phyloP scores from a whole-genome alignment of 164 flowering plant species.

The Vitis vinifera region DNA sequence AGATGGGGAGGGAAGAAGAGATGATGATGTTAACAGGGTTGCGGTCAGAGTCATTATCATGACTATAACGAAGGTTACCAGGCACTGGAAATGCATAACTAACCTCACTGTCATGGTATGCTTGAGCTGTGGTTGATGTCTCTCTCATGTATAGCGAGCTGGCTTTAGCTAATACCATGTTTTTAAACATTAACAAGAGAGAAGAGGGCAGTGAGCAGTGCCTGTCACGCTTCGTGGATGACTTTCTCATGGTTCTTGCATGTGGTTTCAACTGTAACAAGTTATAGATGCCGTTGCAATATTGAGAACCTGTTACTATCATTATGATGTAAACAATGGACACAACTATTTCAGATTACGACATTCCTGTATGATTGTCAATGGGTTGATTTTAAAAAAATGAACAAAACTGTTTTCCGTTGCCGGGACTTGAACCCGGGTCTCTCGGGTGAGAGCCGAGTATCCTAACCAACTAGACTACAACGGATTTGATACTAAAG shows the following conservation, averaged over 20 bases:
- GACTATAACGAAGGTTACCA: constrained; percentile 16
- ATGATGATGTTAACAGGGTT: constrained; percentile 4
- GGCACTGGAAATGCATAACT: constrained; percentile 12
- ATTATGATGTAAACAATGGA: background rate
- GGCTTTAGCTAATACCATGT: background rate
- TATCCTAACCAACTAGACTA: too few species aligned
- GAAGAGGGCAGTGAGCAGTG: too few species aligned
- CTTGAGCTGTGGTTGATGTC: too few species aligned
- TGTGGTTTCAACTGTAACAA: background rate
- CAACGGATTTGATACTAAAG: too few species aligned
- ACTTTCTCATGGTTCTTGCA: constrained; percentile 21
- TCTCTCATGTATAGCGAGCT: background rate
- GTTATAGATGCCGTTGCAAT: background rate
- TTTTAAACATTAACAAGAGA: too few species aligned
- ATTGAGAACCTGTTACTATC: too few species aligned
- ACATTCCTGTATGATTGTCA: too few species aligned
- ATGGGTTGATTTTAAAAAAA: too few species aligned
- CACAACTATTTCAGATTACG: too few species aligned
- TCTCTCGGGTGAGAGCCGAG: constrained; percentile 99
- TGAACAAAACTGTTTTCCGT: constrained; percentile 43
- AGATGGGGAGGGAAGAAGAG: constrained; percentile 1
- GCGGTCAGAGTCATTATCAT: background rate
- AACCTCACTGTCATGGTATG: constrained; percentile 11
- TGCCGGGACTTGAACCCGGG: constrained; percentile 99
- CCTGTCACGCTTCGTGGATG: constrained; percentile 15